Evolutionary conservation across 2,329 filamentous ascomycete genomes (phyloP), one percentile per base, ranked within the genome.

Genomic region (Colletotrichum cordylinicola): DNA sequence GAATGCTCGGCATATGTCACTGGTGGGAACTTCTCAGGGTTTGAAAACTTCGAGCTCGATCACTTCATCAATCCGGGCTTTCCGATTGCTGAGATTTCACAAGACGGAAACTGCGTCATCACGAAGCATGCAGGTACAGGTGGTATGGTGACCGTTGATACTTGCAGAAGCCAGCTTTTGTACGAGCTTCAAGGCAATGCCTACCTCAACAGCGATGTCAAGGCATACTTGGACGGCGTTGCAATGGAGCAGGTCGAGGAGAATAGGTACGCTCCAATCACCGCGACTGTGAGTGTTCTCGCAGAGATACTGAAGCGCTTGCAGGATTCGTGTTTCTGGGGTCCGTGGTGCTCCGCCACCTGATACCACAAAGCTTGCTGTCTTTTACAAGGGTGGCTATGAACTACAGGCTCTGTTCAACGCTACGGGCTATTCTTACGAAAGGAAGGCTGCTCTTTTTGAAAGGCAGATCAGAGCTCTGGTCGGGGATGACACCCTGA

Each of bases 151-250:
- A 82, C 78, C 0, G 31, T 70, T 2, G 80, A 82, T 58, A 82
- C 80, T 2, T 82, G 88, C 29, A 85, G 83, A 60, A 87, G 84
- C 69, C 88, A 89, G 79, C 82, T 90, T 13, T 74, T 89, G 6
- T 89, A 90, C 69, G 88, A 90, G 78, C 77, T 90, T 4, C 88
- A 90, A 68, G 84, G 84, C 4, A 84, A 83, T 62, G 78, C 86
- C 3, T 90, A 90, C 77, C 81, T 89, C 10, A 88, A 90, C 79
- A 84, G 83, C 67, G 86, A 89, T 75, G 87, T 89, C 18, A 85
- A 83, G 48, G 88, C 87, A 2, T 79, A 86, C 58, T 77, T 88
- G 8, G 78, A 78, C 2, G 77, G 84, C 15, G 79, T 88, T 16
- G 43, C 60, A 2, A 78, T 89, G 18, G 78, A 83, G 27, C 78